Evolutionary conservation across 441 rosid species (phyloP).

Genomic region (Hura crepitans): DNA sequence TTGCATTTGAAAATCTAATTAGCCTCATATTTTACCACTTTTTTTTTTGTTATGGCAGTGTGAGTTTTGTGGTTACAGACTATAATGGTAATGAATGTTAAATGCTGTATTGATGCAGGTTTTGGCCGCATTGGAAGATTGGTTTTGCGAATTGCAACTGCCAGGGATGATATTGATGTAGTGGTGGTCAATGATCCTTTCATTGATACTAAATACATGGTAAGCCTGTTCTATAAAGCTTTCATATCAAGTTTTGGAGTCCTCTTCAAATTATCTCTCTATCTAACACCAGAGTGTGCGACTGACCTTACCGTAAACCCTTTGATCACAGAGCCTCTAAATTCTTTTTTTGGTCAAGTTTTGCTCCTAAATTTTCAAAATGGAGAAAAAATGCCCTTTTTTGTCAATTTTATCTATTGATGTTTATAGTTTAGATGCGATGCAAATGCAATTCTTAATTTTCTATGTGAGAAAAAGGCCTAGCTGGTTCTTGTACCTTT

Average conservation of each 20-base stretch:
- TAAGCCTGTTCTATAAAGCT: conserved; percentile 26
- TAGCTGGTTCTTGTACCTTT: not conserved
- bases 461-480: not conserved
- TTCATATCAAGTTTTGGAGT: not conserved
- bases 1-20: not conserved
- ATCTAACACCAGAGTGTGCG: not conserved
- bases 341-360: too few relatives aligned
- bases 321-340: conserved; percentile 1
- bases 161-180: conserved; percentile 82
- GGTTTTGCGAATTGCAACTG: conserved; percentile 80
- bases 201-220: conserved; percentile 93
- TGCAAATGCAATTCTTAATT: not conserved
- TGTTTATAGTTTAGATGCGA: not conserved
- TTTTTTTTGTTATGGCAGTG: not conserved
- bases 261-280: not conserved
- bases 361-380: too few relatives aligned
- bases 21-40: not conserved
- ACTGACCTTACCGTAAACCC: not conserved
- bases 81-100: not conserved
- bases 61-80: not conserved
- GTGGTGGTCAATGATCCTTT: conserved; percentile 97
- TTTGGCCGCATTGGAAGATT: conserved; percentile 98
- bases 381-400: too few relatives aligned
- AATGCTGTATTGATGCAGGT: conserved; percentile 42
- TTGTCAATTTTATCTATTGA: not conserved